Conservation (phyloP, 495 filamentous ascomycete genomes). For the Aspergillus sclerotiicarbonarius region DNA sequence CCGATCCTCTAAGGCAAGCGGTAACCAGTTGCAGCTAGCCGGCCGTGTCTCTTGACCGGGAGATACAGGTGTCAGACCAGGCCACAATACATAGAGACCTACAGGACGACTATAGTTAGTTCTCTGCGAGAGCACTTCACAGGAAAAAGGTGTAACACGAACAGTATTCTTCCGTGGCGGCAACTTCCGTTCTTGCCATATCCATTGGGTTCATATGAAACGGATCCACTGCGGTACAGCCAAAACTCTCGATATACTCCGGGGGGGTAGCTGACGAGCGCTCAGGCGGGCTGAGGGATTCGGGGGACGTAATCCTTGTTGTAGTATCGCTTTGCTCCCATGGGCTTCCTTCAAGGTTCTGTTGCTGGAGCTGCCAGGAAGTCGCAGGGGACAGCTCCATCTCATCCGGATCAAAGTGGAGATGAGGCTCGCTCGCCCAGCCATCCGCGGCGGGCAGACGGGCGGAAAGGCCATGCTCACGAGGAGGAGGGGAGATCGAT, state of each 20-base stretch:
- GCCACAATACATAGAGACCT: constrained; percentile 37
- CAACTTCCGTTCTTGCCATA: background rate
- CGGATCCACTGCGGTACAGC: constrained; percentile 31
- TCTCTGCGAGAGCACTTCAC: background rate
- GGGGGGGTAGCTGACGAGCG: background rate
- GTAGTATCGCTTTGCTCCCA: background rate
- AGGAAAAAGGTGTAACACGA: background rate
- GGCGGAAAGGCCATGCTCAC: background rate
- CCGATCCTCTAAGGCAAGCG: constrained; percentile 33
- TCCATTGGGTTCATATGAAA: constrained; percentile 25
- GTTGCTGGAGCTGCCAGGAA: background rate
- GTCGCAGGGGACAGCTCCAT: background rate
- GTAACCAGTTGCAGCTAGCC: constrained; percentile 29
- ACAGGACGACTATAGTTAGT: constrained; percentile 1
- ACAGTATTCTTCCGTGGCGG: constrained; percentile 14
- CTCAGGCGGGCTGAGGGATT: background rate
- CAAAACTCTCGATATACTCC: constrained; percentile 23
- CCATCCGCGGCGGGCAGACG: background rate
- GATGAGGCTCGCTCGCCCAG: background rate
- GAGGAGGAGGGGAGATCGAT: background rate
- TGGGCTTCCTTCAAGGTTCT: background rate
- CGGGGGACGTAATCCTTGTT: background rate
- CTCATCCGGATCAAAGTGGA: constrained; percentile 3
- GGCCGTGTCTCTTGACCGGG: background rate
- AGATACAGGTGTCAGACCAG: constrained; percentile 29